phyloP scores from a whole-genome alignment of 164 flowering plant species.

The Annona cherimola region DNA sequence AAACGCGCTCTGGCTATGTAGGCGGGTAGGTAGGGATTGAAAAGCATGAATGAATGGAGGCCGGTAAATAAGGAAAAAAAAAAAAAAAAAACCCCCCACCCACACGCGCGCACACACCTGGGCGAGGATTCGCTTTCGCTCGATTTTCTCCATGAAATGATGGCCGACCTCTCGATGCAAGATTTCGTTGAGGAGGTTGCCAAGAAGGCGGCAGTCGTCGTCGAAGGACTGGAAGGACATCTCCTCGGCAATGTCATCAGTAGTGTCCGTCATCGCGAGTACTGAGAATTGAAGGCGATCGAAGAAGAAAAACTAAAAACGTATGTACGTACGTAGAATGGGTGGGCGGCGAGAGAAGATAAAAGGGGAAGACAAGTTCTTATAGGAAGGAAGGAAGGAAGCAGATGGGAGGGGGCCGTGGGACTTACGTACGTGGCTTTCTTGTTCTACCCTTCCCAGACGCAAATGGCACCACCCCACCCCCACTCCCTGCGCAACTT shows the following conservation, averaged over 20 bases:
- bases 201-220: conserved; percentile 67
- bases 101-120: conserved; percentile 33
- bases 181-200: conserved; percentile 67
- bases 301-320: background rate
- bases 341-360: background rate
- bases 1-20: background rate
- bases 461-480: too few species aligned
- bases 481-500: background rate
- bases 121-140: conserved; percentile 55
- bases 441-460: too few species aligned
- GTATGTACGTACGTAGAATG: background rate
- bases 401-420: background rate
- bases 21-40: too few species aligned
- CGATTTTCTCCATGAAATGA: conserved; percentile 54
- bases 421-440: too few species aligned
- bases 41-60: background rate
- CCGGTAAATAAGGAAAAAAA: background rate
- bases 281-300: background rate
- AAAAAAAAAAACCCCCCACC: background rate
- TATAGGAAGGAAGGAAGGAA: background rate
- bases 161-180: conserved; percentile 66
- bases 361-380: background rate
- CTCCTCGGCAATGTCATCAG: conserved; percentile 90
- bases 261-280: conserved; percentile 60
- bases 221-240: conserved; percentile 79